Evolutionary conservation across 2,329 filamentous ascomycete genomes (phyloP).

Genomic region (Dothiorella sarmentorum): DNA sequence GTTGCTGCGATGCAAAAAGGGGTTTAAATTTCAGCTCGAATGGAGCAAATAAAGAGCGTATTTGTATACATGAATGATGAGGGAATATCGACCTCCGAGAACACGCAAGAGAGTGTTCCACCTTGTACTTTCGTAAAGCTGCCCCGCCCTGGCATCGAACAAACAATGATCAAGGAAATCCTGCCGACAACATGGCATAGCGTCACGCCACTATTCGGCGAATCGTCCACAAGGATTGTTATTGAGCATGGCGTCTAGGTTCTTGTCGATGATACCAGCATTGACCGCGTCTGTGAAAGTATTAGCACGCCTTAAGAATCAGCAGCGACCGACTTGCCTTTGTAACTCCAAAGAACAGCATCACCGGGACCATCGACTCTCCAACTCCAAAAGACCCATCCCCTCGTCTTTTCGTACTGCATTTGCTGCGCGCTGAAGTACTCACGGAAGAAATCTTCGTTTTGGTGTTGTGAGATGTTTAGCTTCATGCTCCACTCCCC

Average conservation of each 20-base stretch:
- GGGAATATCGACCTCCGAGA: too few species aligned
- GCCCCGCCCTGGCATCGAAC: too few species aligned
- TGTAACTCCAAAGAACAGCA: constrained; percentile 46
- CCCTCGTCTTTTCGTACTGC: constrained; percentile 52
- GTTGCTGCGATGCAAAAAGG: too few species aligned
- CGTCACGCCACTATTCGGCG: too few species aligned
- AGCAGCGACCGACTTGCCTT: constrained; percentile 26
- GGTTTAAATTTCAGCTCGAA: too few species aligned
- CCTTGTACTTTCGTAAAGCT: too few species aligned
- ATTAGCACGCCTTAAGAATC: neutral
- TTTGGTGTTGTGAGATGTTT: constrained; percentile 23
- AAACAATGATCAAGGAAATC: too few species aligned
- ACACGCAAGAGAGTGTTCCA: too few species aligned
- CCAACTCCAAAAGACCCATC: constrained; percentile 63
- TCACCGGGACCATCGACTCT: constrained; percentile 48
- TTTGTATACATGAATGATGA: too few species aligned
- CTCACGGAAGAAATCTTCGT: constrained; percentile 50
- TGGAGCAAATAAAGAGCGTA: too few species aligned
- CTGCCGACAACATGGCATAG: too few species aligned
- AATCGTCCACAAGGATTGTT: neutral
- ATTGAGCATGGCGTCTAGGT: constrained; percentile 15
- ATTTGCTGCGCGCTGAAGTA: constrained; percentile 58
- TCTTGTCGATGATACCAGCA: constrained; percentile 25
- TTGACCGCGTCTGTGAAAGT: constrained; percentile 19
- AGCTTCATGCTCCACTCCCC: constrained; percentile 59